Evolutionary conservation across 495 filamentous ascomycete species (phyloP), one percentile per base, ranked within the genome.

Genomic region (Xylaria scruposa): DNA sequence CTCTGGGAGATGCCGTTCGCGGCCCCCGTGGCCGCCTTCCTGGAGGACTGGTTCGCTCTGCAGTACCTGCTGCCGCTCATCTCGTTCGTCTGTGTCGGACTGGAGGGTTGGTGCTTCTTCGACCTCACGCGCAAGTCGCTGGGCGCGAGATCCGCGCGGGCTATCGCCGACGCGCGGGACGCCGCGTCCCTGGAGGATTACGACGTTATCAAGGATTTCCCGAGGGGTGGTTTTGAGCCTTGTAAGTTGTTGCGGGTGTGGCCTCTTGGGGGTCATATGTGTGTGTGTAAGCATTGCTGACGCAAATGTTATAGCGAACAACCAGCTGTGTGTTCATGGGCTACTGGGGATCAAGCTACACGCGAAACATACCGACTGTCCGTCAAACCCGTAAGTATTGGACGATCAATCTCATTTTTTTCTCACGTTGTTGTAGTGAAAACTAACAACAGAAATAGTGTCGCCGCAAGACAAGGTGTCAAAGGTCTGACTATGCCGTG

Each of bases 281-380:
- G 10, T 13, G 51, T 4, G 13, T 7, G 53, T 17, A 9, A 2
- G 53, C 53, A 29, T 19, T 1, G 53, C 62, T 66, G 40, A 71
- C 62, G 13, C 13, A 10, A 33, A 13, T 13, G 8, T 31, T 15
- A 26, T 46, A 71, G 70, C 70, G 70, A 71, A 71, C 61, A 71
- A 71, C 70, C 70, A 71, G 70, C 70, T 71, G 70, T 71, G 70
- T 71, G 42, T 71, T 71, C 70, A 71, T 60, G 70, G 70, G 70
- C 51, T 71, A 46, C 49, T 71, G 62, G 70, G 70, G 12, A 71
- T 71, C 36, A 71, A 67, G 15, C n/a, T 71, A 19, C 70, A 67
- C n/a, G 49, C 70, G 19, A 71, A n/a, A 21, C 70, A 71, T 51
- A 40, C 17, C 6, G 47, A 62, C 0, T 71, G 70, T 17, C 70